Base-by-base conservation (phyloP, 805 yeast species). In the Schwanniomyces yamadae region DNA sequence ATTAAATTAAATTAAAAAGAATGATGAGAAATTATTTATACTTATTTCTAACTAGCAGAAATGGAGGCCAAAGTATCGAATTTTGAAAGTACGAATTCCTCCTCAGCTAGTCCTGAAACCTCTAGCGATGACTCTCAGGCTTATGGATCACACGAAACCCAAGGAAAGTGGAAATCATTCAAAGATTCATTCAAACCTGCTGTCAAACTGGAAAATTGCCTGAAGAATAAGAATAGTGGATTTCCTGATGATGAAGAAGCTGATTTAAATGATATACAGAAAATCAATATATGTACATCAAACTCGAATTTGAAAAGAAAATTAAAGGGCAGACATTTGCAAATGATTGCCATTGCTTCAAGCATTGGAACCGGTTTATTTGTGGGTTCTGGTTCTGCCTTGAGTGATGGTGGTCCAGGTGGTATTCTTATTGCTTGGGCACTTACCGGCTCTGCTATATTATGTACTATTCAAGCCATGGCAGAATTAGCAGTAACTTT, bases 161-260 rank as follows among this genome's bases (percentile, higher is more conserved):
- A 13, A 12, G 40, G 45, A 12, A 63, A 55, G 49, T 72, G 77
- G 77, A 61, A 57, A 35, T 48, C 48, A 17, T 66, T 75, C 46
- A 69, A 61, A 43, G 78, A 75, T 49, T 73, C 80, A 4, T 75
- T 75, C 60, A 73, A 63, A 49, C 54, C 65, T 16, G 59, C 50
- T 22, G 46, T 48, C 10, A 44, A 48, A n/a, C 43, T 46, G 12
- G 57, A 60, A 37, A 45, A 54, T 10, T 35, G 48, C 27, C 50
- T 58, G 23, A 28, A 19, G 17, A n/a, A n/a, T n/a, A n/a, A n/a
- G n/a, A n/a, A n/a, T n/a, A n/a, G n/a, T n/a, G n/a, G n/a, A n/a
- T 4, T n/a, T 5, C 31, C 31, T 3, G 53, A 57, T 10, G 57
- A 57, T n/a, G 48, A 42, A 9, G 48, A 44, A 5, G 46, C 46